Conservation (phyloP, 1,284 basidiomycete genomes). For the Sporisorium scitamineum region DNA sequence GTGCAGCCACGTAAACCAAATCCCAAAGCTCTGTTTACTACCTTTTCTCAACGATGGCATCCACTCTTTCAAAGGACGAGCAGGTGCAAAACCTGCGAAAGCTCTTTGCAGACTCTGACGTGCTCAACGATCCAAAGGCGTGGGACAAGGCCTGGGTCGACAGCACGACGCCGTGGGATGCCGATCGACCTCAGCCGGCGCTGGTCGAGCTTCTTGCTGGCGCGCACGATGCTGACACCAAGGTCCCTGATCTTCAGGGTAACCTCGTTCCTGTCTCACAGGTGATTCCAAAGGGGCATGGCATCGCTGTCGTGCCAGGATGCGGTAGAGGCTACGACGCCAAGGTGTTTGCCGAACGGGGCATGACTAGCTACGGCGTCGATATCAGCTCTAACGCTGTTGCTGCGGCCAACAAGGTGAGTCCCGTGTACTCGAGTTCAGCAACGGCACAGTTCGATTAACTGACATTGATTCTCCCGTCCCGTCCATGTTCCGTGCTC, state of each 20-base stretch:
- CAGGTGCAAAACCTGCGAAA: conserved; percentile 36
- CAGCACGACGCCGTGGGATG: conserved; percentile 55
- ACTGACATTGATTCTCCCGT: background rate
- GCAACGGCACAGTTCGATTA: background rate
- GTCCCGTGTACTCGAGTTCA: background rate
- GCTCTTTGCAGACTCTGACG: conserved; percentile 38
- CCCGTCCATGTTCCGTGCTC: too few species aligned
- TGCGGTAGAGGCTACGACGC: conserved; percentile 55
- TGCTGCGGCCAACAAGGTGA: conserved; percentile 42
- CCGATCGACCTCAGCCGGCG: conserved; percentile 45
- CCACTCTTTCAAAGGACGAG: conserved; percentile 22
- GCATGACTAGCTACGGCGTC: conserved; percentile 42
- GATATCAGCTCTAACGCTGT: conserved; percentile 54
- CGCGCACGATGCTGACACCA: conserved; percentile 27
- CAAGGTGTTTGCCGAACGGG: conserved; percentile 45
- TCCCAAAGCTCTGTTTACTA: too few species aligned
- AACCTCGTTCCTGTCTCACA: conserved; percentile 20
- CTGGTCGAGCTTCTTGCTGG: conserved; percentile 43
- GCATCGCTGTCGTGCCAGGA: conserved; percentile 39
- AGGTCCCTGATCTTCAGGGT: conserved; percentile 19
- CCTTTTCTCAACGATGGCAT: background rate
- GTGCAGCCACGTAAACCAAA: background rate
- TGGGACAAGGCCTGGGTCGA: conserved; percentile 59
- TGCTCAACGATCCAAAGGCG: conserved; percentile 48
- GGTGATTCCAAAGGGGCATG: conserved; percentile 25